Percentiles rank a stretch among this genome's conserved stretches.
Conservation (phyloP, 768 basidiomycete genomes). For the Serendipita sp. region DNA sequence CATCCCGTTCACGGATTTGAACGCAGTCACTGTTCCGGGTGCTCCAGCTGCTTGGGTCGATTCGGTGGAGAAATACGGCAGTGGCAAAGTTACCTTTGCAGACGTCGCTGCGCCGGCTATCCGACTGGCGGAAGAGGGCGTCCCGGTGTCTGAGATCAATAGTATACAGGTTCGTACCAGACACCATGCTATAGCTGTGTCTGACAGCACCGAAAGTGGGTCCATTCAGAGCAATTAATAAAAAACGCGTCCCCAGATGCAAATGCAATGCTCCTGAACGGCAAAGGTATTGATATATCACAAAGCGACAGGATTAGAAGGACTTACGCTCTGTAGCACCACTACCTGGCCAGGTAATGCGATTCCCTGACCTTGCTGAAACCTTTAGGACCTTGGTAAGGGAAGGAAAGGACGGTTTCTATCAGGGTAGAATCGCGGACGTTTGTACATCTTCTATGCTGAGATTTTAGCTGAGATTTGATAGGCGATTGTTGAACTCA, state of each 20-base stretch:
- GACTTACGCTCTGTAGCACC: constrained; percentile 32
- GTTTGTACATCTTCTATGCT: not conserved
- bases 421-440: constrained; percentile 78
- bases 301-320: too few relatives aligned
- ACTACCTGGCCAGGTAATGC: constrained; percentile 67
- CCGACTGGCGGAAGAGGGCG: constrained; percentile 76
- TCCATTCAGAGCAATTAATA: constrained; percentile 47
- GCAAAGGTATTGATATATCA: constrained; percentile 21
- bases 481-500: constrained; percentile 63
- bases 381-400: constrained; percentile 70
- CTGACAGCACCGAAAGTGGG: constrained; percentile 22
- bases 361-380: constrained; percentile 60
- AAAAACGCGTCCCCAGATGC: constrained; percentile 74
- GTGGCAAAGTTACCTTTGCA: constrained; percentile 43
- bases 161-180: constrained; percentile 32
- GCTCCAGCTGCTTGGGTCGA: constrained; percentile 95
- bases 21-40: constrained; percentile 86
- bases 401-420: constrained; percentile 83
- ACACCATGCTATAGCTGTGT: constrained; percentile 6
- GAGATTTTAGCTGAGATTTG: not conserved
- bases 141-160: constrained; percentile 77
- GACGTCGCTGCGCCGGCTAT: constrained; percentile 84
- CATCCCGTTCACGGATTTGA: constrained; percentile 70
- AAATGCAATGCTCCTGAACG: constrained; percentile 71
- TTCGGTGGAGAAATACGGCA: constrained; percentile 68